These are phyloP conservation scores for Candida palmyrensis DNA, from an alignment of 805 yeast genomes.

Conservation along the genomic window DNA sequence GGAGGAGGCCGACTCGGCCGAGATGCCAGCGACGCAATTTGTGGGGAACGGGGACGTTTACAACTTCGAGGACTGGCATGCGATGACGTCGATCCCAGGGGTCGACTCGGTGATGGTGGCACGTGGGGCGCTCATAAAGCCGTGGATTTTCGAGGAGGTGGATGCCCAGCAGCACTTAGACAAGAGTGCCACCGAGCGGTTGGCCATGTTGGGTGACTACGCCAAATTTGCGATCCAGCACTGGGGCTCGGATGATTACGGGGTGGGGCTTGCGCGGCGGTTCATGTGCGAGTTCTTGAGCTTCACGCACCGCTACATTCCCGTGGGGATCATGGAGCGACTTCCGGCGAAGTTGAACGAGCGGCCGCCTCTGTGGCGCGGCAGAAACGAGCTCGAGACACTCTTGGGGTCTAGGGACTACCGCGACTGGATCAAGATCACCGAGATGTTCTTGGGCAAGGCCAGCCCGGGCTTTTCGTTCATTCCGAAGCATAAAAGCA, in stretches of 20 bases:
- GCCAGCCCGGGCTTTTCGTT: conserved; percentile 71
- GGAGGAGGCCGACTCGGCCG: conserved; percentile 57
- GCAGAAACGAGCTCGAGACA: conserved; percentile 90
- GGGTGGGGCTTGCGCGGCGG: conserved; percentile 81
- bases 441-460: conserved; percentile 93
- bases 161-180: conserved; percentile 86
- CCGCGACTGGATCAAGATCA: conserved; percentile 91
- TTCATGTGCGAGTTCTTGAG: conserved; percentile 92
- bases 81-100: conserved; percentile 56
- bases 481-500: conserved; percentile 93
- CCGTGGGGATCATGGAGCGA: conserved; percentile 86
- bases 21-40: conserved; percentile 65
- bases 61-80: conserved; percentile 84
- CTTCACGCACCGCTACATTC: conserved; percentile 90
- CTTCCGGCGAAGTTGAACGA: conserved; percentile 87
- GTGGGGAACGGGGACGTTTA: conserved; percentile 94
- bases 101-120: conserved; percentile 97
- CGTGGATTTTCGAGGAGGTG: conserved; percentile 97
- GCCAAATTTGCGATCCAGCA: conserved; percentile 84
- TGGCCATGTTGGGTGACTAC: conserved; percentile 65
- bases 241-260: conserved; percentile 98
- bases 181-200: conserved; percentile 84
- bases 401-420: conserved; percentile 79
- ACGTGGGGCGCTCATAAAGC: conserved; percentile 94
- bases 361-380: conserved; percentile 90